phyloP scores from a whole-genome alignment of 1,284 basidiomycete genomes.

The Heterobasidion parviporum region DNA sequence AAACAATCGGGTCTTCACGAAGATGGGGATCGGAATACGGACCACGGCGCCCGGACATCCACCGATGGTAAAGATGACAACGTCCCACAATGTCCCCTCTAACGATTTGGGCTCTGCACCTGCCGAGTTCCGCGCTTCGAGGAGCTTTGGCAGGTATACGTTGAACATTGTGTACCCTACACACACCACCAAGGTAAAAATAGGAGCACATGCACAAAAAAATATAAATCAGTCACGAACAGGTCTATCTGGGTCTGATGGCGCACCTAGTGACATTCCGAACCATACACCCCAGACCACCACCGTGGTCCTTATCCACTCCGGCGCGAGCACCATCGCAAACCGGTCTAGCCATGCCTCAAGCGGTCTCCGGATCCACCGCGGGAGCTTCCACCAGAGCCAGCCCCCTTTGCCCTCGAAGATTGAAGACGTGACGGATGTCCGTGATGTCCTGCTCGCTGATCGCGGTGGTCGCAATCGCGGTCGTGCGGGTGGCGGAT shows the following conservation, averaged over 20 bases:
- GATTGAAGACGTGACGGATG: not conserved
- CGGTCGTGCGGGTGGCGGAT: too few relatives aligned
- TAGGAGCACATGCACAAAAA: conserved; percentile 1
- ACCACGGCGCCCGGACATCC: conserved; percentile 85
- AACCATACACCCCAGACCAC: conserved; percentile 85
- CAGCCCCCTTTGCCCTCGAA: conserved; percentile 4
- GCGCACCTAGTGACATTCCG: conserved; percentile 70
- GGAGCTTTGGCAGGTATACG: conserved; percentile 86
- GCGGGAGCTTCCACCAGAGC: conserved; percentile 31
- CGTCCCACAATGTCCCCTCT: conserved; percentile 69
- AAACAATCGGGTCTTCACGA: not conserved
- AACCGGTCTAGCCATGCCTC: conserved; percentile 68
- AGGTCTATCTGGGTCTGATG: too few relatives aligned
- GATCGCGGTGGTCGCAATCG: too few relatives aligned
- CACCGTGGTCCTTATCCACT: conserved; percentile 79
- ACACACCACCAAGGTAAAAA: not conserved
- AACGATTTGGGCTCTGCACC: conserved; percentile 31
- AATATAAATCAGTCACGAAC: not conserved
- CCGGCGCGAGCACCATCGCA: conserved; percentile 66
- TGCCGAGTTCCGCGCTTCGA: conserved; percentile 50
- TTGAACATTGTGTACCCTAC: conserved; percentile 94
- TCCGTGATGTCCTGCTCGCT: not conserved
- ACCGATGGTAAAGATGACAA: conserved; percentile 76
- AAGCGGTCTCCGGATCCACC: conserved; percentile 40
- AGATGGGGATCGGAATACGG: conserved; percentile 19